These are phyloP conservation scores for Planoprotostelium fungivorum DNA, from an alignment of 78 protist genomes.

Conservation along the genomic window DNA sequence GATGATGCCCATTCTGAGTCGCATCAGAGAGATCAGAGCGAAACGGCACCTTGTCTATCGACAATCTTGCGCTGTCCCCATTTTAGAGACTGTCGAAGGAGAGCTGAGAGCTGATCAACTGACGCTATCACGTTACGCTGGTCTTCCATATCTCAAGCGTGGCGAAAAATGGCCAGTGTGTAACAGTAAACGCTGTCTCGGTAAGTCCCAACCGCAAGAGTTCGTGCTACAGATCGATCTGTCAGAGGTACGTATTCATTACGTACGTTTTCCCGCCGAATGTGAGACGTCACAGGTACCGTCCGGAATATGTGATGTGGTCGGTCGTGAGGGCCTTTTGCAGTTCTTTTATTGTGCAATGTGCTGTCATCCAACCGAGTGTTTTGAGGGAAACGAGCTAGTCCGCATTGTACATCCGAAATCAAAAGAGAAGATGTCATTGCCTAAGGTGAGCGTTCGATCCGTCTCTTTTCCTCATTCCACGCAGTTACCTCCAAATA, in stretches of 20 bases:
- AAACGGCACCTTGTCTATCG: not conserved
- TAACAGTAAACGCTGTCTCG: not conserved
- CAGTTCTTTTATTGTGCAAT: not conserved
- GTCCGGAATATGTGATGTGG: not conserved
- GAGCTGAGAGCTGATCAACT: not conserved
- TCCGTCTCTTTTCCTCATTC: no score
- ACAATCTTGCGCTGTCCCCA: not conserved
- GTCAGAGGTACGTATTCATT: not conserved
- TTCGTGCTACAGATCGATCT: not conserved
- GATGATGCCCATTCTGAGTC: not conserved
- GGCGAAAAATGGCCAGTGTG: not conserved
- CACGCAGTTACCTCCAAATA: no score
- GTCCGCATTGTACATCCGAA: not conserved
- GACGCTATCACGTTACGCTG: not conserved
- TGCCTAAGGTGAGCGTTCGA: not conserved
- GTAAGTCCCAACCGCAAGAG: not conserved
- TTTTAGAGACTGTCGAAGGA: not conserved
- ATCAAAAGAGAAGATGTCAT: not conserved
- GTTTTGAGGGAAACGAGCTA: not conserved
- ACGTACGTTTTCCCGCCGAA: not conserved
- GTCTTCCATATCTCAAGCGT: not conserved
- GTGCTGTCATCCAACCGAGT: not conserved
- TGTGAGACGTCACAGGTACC: not conserved
- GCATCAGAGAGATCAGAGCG: not conserved
- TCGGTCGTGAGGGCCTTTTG: not conserved